A percentile compares a stretch with the other conserved stretches of the same genome.
Evolutionary conservation across 2,329 filamentous ascomycete species (phyloP).

Genomic region (Annulohypoxylon truncatum): DNA sequence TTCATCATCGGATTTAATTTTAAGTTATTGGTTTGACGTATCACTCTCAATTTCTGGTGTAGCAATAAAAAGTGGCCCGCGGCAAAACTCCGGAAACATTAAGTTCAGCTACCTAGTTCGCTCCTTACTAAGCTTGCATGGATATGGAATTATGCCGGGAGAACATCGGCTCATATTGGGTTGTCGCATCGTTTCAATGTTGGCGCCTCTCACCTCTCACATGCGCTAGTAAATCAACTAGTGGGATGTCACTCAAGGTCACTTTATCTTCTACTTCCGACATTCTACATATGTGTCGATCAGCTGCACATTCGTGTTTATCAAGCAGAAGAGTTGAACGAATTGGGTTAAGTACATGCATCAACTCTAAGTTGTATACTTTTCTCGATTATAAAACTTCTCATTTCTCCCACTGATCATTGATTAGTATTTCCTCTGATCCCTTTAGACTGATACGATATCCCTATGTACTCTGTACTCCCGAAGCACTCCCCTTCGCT

Average conservation of each 20-base stretch:
- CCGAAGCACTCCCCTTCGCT: slow-evolving; percentile 14
- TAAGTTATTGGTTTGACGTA: background rate
- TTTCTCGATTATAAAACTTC: slow-evolving; percentile 7
- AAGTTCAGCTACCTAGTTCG: too few species aligned
- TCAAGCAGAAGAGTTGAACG: background rate
- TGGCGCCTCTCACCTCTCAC: too few species aligned
- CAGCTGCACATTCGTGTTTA: slow-evolving; percentile 22
- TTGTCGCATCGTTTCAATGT: slow-evolving; percentile 7
- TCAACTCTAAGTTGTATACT: background rate
- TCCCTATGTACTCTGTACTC: background rate
- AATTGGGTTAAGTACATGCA: background rate
- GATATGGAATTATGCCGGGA: slow-evolving; percentile 2
- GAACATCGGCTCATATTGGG: slow-evolving; percentile 15
- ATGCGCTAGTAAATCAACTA: background rate
- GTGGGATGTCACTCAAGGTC: too few species aligned
- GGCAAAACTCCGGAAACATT: slow-evolving; percentile 25
- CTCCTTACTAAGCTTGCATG: background rate
- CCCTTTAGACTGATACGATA: background rate
- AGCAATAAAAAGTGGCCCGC: background rate
- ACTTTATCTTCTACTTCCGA: background rate
- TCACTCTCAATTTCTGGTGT: slow-evolving; percentile 4
- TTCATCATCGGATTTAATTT: slow-evolving; percentile 42
- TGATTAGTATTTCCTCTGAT: background rate
- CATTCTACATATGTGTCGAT: slow-evolving; percentile 26
- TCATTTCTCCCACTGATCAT: background rate